Evolutionary conservation across 2,329 filamentous ascomycete species (phyloP), one percentile per base, ranked within the genome.

Genomic region (Ophiostoma australiae): DNA sequence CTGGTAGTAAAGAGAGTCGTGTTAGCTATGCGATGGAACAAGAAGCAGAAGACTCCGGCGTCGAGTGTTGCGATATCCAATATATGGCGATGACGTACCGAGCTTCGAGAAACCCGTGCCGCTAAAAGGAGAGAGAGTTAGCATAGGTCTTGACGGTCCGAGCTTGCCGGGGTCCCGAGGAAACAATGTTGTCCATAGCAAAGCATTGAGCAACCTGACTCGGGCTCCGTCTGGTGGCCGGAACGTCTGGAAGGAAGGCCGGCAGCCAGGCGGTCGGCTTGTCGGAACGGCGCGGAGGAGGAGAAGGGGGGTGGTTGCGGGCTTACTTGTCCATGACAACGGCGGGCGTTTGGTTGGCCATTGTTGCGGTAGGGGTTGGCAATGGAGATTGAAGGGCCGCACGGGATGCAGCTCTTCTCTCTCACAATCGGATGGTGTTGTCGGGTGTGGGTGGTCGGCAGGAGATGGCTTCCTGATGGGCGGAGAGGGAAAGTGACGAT

Each of bases 311-410:
- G 70, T 70, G 63, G 67, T 35, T n/a, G 69, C 35, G 39, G 15
- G 87, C 93, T 84, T 90, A 97, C 95, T 99, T 99, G 95, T 99
- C 95, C 94, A 99, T 99, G 93, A 99, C 95, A 97, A 99, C 95
- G 92, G 95, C 95, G 78, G 95, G 95, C 80, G 95, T 98, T 89
- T 98, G 94, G 84, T 91, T 91, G 80, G 95, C 94, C 95, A 99
- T 99, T 77, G 80, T 85, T 80, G 78, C 75, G 73, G 69, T 69
- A 27, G 41, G 39, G 37, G 41, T 63, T 66, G 70, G 23, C 35
- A 68, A 69, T 33, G 27, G 48, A 70, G 67, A 66, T 11, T 15
- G n/a, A 69, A 72, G 68, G 61, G 61, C 69, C 69, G 66, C 69
- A 17, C 63, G 39, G 48, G 37, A 41, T 68, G 69, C 55, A 72